These are phyloP conservation scores for Cryptococcus sp. DNA, from an alignment of 1,284 basidiomycete species.

Conservation along the genomic window DNA sequence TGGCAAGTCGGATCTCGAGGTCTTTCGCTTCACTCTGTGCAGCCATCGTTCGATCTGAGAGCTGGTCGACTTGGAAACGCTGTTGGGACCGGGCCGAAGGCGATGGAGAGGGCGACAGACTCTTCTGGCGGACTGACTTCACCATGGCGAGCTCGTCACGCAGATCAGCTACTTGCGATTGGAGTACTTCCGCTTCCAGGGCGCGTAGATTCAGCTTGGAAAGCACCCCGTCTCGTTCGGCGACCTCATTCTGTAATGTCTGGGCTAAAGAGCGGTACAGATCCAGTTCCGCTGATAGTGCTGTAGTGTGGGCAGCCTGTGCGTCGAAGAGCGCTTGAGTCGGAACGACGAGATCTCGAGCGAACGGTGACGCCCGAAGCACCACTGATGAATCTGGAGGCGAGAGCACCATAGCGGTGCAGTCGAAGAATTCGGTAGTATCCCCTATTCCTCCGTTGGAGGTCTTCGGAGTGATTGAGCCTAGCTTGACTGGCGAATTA, in stretches of 20 bases:
- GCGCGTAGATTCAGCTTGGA: conserved; percentile 34
- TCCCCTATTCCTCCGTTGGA: conserved; percentile 13
- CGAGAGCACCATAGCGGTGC: conserved; percentile 22
- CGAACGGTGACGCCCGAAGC: conserved; percentile 8
- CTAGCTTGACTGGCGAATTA: background rate
- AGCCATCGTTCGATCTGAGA: conserved; percentile 24
- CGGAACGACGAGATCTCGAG: conserved; percentile 22
- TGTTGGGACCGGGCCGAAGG: conserved; percentile 7
- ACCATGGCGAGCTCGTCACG: conserved; percentile 11
- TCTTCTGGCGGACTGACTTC: conserved; percentile 4
- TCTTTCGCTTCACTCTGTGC: conserved; percentile 32
- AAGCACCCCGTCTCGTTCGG: conserved; percentile 34
- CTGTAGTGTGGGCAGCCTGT: conserved; percentile 33
- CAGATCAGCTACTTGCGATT: conserved; percentile 24
- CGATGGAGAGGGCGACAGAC: conserved; percentile 16
- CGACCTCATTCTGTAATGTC: conserved; percentile 36
- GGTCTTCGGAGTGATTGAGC: conserved; percentile 7
- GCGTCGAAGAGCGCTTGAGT: conserved; percentile 36
- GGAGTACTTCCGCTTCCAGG: conserved; percentile 31
- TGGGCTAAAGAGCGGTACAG: conserved; percentile 30
- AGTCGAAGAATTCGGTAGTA: conserved; percentile 39
- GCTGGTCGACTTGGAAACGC: background rate
- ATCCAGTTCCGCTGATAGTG: conserved; percentile 30
- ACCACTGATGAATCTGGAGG: conserved; percentile 9
- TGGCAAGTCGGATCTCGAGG: conserved; percentile 39